Evolutionary conservation across 2,329 filamentous ascomycete species (phyloP), one percentile per base, ranked within the genome.

Genomic region (Neopestalotiopsis clavispora): DNA sequence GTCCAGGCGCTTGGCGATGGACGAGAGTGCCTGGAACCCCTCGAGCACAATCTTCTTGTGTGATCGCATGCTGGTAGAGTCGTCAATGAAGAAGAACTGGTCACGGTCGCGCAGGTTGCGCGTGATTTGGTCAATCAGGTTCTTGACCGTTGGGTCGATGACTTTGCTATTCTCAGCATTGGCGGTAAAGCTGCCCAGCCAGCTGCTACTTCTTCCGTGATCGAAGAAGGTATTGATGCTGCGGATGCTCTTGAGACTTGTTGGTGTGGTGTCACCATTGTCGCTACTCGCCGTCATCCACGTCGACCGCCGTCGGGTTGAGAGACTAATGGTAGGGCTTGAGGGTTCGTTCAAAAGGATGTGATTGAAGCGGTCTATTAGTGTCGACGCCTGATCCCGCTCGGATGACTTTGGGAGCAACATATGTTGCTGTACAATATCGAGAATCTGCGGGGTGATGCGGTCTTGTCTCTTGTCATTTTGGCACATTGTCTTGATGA

Each of bases 31-130:
- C 12, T 58, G 61, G 59, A 72, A 71, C 1, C 67, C 57, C 28
- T 69, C 57, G 13, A 68, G 20, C 1, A 73, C 70, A 4, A 66
- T 66, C 4, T 58, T 32, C 4, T 56, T 30, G 63, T 74, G 65
- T 10, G 68, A 40, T 12, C 20, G 38, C 72, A 74, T 74, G 17
- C 67, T 69, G 5, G 63, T 69, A 2, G 72, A 72, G 68, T 74
- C 69, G 23, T 74, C 72, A 52, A 74, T 68, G 67, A 73, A 74
- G 68, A 74, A 72, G 13, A 74, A 64, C 34, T 74, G 71, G 42
- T 72, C 68, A 7, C 72, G 71, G 10, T 66, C 71, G 12, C 57
- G 62, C 4, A 74, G 65, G 38, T 72, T 72, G 7, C 59, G 28
- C 7, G 66, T 65, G 4, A 73, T 64, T 3, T 67, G 34, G 3